Evolutionary conservation across 1,139 yeast genomes (phyloP).

Genomic region (Yamadazyma trypodendri): DNA sequence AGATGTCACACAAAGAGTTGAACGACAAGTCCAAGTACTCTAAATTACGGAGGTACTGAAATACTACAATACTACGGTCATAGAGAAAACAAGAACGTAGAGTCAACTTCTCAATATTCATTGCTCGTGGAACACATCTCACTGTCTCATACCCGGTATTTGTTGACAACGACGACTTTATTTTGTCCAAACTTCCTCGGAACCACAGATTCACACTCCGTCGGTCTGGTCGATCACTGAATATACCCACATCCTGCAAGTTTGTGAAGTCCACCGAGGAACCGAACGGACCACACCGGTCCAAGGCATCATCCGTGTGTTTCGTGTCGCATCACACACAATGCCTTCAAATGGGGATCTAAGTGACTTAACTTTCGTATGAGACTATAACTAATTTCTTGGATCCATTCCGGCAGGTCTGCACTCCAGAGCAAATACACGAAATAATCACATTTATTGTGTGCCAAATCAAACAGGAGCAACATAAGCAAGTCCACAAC

Average conservation of each 20-base stretch:
- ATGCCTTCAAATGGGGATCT: neutral
- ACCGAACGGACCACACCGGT: neutral
- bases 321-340: neutral
- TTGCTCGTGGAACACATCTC: neutral
- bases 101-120: neutral
- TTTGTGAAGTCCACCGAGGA: neutral
- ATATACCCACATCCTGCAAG: neutral
- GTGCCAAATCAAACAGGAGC: neutral
- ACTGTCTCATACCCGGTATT: neutral
- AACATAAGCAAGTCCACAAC: neutral
- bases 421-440: neutral
- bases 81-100: neutral
- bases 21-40: slow-evolving; percentile 1
- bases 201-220: neutral
- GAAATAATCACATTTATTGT: neutral
- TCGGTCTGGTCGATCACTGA: neutral
- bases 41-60: neutral
- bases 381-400: neutral
- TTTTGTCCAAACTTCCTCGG: neutral
- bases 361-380: neutral
- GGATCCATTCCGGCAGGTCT: neutral
- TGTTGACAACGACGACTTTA: neutral
- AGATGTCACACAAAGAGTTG: neutral
- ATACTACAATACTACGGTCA: neutral
- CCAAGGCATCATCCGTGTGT: neutral